Evolutionary conservation across 768 basidiomycete species (phyloP), one percentile per base, ranked within the genome.

Genomic region (Neoboletus subvelutipes): DNA sequence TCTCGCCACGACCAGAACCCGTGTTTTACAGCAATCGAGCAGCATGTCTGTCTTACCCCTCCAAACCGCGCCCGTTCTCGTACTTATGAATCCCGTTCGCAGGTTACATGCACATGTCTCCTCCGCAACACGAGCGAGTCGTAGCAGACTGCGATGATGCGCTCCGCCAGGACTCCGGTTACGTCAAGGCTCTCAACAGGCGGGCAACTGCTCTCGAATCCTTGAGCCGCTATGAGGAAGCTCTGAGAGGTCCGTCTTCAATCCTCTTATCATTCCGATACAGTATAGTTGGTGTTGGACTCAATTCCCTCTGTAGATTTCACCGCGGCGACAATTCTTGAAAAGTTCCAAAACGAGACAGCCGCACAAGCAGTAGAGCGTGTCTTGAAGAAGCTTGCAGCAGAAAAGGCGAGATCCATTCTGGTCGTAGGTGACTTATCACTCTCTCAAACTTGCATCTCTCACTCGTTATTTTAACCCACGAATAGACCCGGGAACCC

Each of bases 1-100:
- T 89, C 20, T 78, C 90, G 5, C 86, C 90, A 9, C 86, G 84
- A 69, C 84, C 87, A 8, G 93, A 96, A 67, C 87, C 97, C 29
- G 92, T 98, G 33, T 99, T 88, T 76, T 98, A 86, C 82, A 92
- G 91, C 74, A 99, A 99, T 74, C 87, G 97, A 50, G 97, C 96
- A 40, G 97, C 97, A 59, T 98, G 96, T 93, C 57, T 54, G 87
- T 65, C 22, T 26, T 11, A 4, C n/a, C 28, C 5, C 17, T 9
- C 18, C 1, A 26, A 20, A 20, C 4, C 9, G n/a, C 15, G 26
- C 13, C 10, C 15, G 15, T n/a, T 51, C 24, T 17, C 12, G 28
- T 40, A 2, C 62, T 62, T 40, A 64, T 20, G 13, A 20, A 15
- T 54, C 4, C 31, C 15, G 10, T 24, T 53, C 13, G 10, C 52